Evolutionary conservation across 73 alveolate species (phyloP).

Genomic region (Tetrahymena malaccensis): DNA sequence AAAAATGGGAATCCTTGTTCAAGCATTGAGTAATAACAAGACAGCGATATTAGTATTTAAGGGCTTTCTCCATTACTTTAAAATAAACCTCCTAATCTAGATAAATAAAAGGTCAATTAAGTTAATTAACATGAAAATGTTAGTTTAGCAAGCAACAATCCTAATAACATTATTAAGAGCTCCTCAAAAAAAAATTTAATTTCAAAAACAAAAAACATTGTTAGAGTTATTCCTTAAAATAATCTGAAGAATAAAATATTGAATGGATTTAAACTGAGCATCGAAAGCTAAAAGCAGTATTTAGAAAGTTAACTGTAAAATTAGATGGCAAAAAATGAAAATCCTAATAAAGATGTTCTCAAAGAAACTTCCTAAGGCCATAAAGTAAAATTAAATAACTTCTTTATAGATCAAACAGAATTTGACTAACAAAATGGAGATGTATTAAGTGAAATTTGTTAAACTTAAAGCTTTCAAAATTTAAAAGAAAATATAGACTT

Average conservation of each 20-base stretch:
- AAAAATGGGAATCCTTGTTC: background rate
- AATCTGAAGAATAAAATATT: background rate
- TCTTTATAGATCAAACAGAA: background rate
- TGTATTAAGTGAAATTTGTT: background rate
- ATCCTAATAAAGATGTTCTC: background rate
- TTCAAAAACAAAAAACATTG: background rate
- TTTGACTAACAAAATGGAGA: background rate
- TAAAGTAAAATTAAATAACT: background rate
- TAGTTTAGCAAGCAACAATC: background rate
- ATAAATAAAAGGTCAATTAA: background rate
- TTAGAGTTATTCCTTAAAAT: background rate
- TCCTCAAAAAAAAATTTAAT: background rate
- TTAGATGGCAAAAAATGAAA: background rate
- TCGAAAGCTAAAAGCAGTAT: background rate
- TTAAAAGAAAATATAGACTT: background rate
- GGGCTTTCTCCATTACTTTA: background rate
- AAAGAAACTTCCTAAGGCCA: background rate
- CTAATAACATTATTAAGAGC: background rate
- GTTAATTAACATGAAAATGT: background rate
- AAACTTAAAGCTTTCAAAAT: background rate
- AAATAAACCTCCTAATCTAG: background rate
- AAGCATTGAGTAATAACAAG: background rate
- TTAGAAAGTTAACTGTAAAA: background rate
- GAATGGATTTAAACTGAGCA: background rate
- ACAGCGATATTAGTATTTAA: background rate